A percentile compares a stretch with the other conserved stretches of the same genome.
Conservation (phyloP, 441 rosid genomes). For the Cnidoscolus chayamansa region DNA sequence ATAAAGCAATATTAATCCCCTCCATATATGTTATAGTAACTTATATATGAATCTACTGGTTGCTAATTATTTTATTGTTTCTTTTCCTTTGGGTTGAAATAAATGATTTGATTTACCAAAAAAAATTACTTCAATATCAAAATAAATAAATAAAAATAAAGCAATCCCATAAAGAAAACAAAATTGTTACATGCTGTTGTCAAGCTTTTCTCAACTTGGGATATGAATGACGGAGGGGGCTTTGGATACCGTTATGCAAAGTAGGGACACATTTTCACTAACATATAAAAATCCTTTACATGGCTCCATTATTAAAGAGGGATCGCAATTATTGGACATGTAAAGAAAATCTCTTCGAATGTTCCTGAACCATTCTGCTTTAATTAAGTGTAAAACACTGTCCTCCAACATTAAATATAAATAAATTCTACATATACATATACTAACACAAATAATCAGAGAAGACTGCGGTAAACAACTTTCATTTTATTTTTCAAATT, state of each 20-base stretch:
- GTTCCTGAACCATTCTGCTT: not conserved
- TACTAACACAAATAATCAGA: too few species aligned
- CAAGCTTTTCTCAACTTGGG: not conserved
- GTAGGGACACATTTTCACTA: conserved; percentile 10
- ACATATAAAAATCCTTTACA: not conserved
- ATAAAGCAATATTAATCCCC: too few species aligned
- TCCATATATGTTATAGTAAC: too few species aligned
- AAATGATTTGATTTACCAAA: too few species aligned
- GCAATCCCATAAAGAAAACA: not conserved
- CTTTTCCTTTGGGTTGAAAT: not conserved
- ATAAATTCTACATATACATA: not conserved
- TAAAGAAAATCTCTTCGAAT: too few species aligned
- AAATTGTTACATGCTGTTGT: not conserved
- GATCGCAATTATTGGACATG: not conserved
- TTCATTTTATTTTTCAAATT: too few species aligned
- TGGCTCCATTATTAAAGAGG: conserved; percentile 9
- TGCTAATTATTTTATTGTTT: not conserved
- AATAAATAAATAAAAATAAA: not conserved
- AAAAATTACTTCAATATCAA: not conserved
- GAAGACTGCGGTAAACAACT: too few species aligned
- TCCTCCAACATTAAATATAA: not conserved
- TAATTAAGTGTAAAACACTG: not conserved
- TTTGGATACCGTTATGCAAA: conserved; percentile 14
- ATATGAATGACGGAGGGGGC: conserved; percentile 1
- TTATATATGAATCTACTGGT: too few species aligned